These are phyloP conservation scores for Saccharomyces pastorianus DNA, from an alignment of 1,139 yeast species.

Conservation along the genomic window DNA sequence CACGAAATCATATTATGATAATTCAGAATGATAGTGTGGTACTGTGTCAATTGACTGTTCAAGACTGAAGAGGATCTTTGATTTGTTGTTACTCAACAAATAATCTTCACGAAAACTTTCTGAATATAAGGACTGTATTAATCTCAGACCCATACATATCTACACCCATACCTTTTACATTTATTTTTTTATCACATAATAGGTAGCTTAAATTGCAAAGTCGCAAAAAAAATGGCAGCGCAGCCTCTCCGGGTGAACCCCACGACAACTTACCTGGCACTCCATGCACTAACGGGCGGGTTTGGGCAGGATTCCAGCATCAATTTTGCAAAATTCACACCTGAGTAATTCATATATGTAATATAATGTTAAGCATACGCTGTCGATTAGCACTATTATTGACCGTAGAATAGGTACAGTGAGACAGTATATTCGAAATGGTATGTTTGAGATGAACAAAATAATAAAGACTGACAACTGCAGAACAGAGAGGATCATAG, in stretches of 20 bases:
- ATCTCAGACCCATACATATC: background rate
- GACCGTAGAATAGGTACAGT: background rate
- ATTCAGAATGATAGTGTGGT: background rate
- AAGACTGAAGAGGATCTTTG: background rate
- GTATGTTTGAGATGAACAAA: background rate
- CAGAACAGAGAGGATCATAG: background rate
- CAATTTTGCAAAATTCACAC: background rate
- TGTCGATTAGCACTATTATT: background rate
- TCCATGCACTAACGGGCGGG: background rate
- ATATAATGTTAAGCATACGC: background rate
- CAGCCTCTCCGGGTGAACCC: background rate
- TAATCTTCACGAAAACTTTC: background rate
- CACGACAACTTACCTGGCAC: background rate
- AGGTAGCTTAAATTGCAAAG: no score
- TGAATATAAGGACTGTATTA: background rate
- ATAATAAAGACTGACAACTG: background rate
- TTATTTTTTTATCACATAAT: no score
- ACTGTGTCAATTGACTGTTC: background rate
- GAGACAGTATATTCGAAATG: conserved; percentile 1
- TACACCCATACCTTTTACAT: background rate
- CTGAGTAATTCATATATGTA: background rate
- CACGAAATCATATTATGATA: background rate
- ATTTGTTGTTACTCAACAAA: background rate
- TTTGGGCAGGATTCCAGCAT: background rate
- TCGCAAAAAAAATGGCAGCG: background rate